Conservation (phyloP, 805 yeast species). For the Candida sonorensis region DNA sequence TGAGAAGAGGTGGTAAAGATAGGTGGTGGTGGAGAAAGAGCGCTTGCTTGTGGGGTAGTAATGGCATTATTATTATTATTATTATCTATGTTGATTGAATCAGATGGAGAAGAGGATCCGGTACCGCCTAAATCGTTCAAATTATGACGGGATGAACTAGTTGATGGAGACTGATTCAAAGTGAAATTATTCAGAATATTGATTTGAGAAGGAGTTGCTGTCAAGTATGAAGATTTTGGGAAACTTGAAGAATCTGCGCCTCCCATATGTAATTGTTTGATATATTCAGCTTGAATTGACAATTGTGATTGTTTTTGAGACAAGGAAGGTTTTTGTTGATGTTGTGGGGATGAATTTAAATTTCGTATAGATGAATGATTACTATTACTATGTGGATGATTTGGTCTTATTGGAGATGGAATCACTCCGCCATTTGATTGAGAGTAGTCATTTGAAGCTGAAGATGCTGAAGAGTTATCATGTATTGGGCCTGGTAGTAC, state of each 20-base stretch:
- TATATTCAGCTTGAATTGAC: constrained; percentile 19
- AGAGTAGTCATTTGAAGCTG: no score
- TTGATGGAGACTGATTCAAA: constrained; percentile 11
- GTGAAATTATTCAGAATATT: constrained; percentile 23
- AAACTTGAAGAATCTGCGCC: constrained; percentile 28
- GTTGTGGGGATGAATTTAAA: background rate
- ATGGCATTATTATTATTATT: no score
- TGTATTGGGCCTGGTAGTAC: constrained; percentile 14
- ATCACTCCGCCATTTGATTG: no score
- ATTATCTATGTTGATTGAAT: background rate
- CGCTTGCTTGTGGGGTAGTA: no score
- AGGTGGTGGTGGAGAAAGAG: background rate
- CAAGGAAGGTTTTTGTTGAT: constrained; percentile 1
- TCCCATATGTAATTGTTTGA: constrained; percentile 21
- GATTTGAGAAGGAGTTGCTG: constrained; percentile 22
- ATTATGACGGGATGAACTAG: constrained; percentile 15
- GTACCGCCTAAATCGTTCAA: no score
- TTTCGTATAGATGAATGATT: background rate
- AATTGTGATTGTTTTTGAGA: constrained; percentile 12
- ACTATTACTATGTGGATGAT: no score
- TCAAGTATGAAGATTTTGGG: constrained; percentile 23
- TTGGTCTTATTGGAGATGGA: no score
- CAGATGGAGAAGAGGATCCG: no score
- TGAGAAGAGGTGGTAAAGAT: background rate
- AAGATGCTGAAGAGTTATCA: no score